phyloP scores from a whole-genome alignment of 139 green algal genomes.

The Chlorella vulgaris region DNA sequence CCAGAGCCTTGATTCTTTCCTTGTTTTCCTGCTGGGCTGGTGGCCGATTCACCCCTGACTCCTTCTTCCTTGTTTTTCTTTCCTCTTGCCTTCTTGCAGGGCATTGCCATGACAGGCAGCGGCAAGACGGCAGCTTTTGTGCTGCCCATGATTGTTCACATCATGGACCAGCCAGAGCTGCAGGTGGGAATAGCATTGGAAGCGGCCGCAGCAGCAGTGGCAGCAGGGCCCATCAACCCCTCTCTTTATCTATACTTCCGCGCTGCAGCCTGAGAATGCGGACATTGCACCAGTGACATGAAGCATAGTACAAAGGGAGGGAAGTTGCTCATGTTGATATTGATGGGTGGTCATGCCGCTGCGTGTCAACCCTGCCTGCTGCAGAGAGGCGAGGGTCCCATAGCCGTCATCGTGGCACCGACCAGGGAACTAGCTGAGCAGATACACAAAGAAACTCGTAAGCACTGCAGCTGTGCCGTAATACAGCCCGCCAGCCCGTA shows the following conservation, averaged over 20 bases:
- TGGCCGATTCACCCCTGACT: background rate
- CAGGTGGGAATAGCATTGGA: background rate
- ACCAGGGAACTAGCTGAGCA: constrained; percentile 94
- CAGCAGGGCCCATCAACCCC: no score
- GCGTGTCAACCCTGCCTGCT: no score
- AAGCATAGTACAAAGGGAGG: no score
- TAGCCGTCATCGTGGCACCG: constrained; percentile 86
- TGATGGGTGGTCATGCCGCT: no score
- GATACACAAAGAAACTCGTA: constrained; percentile 83
- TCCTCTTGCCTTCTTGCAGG: constrained; percentile 41
- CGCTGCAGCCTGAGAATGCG: no score
- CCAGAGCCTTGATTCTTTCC: background rate
- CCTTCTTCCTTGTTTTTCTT: background rate
- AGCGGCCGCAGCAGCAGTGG: background rate
- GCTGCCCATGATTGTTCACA: constrained; percentile 85
- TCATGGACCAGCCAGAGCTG: constrained; percentile 76
- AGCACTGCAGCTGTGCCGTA: background rate
- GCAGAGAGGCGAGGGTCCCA: constrained; percentile 80
- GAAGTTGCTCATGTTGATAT: no score
- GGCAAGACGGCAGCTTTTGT: constrained; percentile 91
- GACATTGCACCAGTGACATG: no score
- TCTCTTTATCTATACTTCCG: no score
- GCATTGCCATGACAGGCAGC: constrained; percentile 86
- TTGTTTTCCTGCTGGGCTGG: background rate
- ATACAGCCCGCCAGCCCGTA: no score